These are phyloP conservation scores for Emericellopsis atlantica DNA, from an alignment of 2,329 filamentous ascomycete species.

Conservation along the genomic window DNA sequence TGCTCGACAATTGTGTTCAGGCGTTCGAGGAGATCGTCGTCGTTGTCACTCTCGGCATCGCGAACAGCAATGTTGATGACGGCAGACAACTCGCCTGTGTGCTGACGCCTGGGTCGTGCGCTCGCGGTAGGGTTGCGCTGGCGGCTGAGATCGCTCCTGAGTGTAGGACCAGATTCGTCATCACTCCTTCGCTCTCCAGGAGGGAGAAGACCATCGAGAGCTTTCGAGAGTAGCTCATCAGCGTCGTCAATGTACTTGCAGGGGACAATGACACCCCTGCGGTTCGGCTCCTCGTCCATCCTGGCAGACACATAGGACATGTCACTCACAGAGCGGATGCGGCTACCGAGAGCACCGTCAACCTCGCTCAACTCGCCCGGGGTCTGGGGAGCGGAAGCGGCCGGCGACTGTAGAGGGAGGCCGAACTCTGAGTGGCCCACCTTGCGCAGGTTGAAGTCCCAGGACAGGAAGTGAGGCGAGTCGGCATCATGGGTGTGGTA, in stretches of 20 bases:
- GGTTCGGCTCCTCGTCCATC: conserved; percentile 61
- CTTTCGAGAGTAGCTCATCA: conserved; percentile 74
- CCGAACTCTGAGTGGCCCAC: conserved; percentile 86
- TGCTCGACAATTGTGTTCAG: conserved; percentile 66
- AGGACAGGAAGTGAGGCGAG: conserved; percentile 65
- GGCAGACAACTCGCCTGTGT: conserved; percentile 67
- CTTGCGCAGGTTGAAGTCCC: conserved; percentile 94
- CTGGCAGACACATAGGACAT: conserved; percentile 78
- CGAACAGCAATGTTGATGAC: conserved; percentile 88
- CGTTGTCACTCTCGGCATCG: conserved; percentile 73
- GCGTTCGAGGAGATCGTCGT: conserved; percentile 66
- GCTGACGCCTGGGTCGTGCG: conserved; percentile 10
- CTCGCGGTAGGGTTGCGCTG: conserved; percentile 45
- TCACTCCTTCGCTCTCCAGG: not conserved
- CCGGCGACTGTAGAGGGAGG: conserved; percentile 63
- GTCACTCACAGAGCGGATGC: conserved; percentile 90
- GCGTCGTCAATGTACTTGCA: conserved; percentile 90
- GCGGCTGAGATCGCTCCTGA: conserved; percentile 61
- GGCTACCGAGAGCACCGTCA: conserved; percentile 51
- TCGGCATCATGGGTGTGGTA: conserved; percentile 72
- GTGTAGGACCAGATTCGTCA: conserved; percentile 26
- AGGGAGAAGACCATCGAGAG: conserved; percentile 66
- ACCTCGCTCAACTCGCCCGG: conserved; percentile 28
- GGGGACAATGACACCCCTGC: conserved; percentile 90
- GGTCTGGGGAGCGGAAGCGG: conserved; percentile 74